Percentiles rank a stretch among this genome's conserved stretches.
Evolutionary conservation across 352 stramenopile species (phyloP).

Genomic region (Globisporangium nunn): DNA sequence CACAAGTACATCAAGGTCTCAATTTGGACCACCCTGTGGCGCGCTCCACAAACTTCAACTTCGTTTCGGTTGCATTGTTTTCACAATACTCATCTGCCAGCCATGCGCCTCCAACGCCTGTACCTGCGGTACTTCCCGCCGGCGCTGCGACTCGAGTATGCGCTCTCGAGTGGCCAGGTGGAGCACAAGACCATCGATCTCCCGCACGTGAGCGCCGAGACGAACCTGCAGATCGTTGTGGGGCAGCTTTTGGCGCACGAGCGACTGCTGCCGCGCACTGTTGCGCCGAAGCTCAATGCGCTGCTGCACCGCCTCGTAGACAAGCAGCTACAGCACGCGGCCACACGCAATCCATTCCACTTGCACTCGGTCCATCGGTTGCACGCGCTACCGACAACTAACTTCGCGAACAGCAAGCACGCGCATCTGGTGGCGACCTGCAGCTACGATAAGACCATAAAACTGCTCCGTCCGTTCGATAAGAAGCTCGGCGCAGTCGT

Average conservation of each 20-base stretch:
- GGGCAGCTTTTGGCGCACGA: slow-evolving; percentile 52
- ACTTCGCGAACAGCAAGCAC: slow-evolving; percentile 67
- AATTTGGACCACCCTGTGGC: background rate
- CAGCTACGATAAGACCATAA: slow-evolving; percentile 77
- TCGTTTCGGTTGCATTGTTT: too few species aligned
- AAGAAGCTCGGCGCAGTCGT: slow-evolving; percentile 12
- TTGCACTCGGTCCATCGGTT: slow-evolving; percentile 37
- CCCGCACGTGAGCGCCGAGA: slow-evolving; percentile 56
- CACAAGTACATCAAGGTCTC: background rate
- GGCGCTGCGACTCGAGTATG: slow-evolving; percentile 56
- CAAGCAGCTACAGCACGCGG: slow-evolving; percentile 44
- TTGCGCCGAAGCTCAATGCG: slow-evolving; percentile 38
- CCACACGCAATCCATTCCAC: slow-evolving; percentile 17
- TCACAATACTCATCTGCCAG: background rate
- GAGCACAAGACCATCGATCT: slow-evolving; percentile 59
- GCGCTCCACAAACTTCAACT: slow-evolving; percentile 3
- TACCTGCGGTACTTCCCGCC: slow-evolving; percentile 73
- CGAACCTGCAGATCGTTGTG: slow-evolving; percentile 46
- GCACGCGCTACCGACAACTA: slow-evolving; percentile 62
- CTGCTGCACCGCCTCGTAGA: slow-evolving; percentile 68
- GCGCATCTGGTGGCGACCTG: slow-evolving; percentile 47
- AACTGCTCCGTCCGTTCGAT: slow-evolving; percentile 32
- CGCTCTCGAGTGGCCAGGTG: slow-evolving; percentile 33
- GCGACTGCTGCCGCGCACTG: slow-evolving; percentile 39
- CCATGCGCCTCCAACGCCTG: slow-evolving; percentile 59